Percentiles rank a stretch among this genome's conserved stretches.
Conservation (phyloP, 495 filamentous ascomycete genomes). For the Annulohypoxylon bovei region DNA sequence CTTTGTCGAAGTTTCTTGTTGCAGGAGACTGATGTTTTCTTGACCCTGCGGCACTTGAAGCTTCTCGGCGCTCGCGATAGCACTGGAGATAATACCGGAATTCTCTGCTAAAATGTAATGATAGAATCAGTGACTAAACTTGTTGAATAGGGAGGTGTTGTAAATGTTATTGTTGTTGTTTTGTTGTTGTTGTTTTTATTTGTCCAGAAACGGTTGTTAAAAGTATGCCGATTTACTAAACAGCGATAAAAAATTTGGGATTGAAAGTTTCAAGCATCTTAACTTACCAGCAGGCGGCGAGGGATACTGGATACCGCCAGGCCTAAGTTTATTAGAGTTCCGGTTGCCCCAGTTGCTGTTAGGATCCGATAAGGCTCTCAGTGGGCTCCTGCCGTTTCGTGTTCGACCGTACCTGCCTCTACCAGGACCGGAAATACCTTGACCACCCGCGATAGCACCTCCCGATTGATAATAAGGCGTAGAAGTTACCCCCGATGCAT, state of each 20-base stretch:
- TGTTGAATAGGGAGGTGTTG: neutral
- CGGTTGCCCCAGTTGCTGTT: conserved; percentile 64
- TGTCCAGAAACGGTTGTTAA: neutral
- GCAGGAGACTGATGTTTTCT: conserved; percentile 79
- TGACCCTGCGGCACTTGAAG: conserved; percentile 68
- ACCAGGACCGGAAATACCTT: conserved; percentile 78
- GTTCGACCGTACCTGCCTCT: conserved; percentile 79
- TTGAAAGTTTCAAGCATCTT: neutral
- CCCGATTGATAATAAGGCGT: conserved; percentile 51
- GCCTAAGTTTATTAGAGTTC: conserved; percentile 45
- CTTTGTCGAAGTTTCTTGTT: conserved; percentile 71
- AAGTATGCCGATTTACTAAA: neutral
- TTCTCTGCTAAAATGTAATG: conserved; percentile 52
- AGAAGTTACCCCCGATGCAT: conserved; percentile 50
- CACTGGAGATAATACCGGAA: conserved; percentile 84
- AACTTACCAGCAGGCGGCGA: conserved; percentile 55
- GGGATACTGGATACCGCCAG: conserved; percentile 50
- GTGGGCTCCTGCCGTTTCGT: conserved; percentile 71
- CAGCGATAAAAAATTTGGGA: neutral
- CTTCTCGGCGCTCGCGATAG: conserved; percentile 89
- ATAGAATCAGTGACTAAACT: conserved; percentile 25
- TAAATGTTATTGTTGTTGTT: neutral
- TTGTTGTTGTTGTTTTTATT: neutral
- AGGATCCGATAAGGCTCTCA: conserved; percentile 64
- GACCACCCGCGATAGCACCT: conserved; percentile 58